A percentile compares a stretch with the other conserved stretches of the same genome.
These are phyloP conservation scores for Leptomonas pyrrhocoris DNA, from an alignment of 208 protist species.

Conservation along the genomic window DNA sequence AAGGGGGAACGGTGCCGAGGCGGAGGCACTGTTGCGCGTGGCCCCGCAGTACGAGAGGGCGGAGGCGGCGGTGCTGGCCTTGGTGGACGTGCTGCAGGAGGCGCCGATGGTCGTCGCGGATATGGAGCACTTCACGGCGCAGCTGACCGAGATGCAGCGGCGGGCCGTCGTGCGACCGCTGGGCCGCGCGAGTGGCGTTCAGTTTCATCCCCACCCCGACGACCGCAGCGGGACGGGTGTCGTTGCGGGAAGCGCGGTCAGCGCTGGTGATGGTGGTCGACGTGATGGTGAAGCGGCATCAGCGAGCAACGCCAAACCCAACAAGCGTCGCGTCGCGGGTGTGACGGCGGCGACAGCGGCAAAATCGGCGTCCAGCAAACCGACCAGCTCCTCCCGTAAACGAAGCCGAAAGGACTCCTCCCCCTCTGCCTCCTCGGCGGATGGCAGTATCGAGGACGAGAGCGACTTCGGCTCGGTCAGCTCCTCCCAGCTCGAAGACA, in stretches of 20 bases:
- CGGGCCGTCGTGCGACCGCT: constrained; percentile 6
- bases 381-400: constrained; percentile 1
- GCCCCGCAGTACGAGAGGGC: constrained; percentile 16
- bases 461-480: constrained; percentile 8
- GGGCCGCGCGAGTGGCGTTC: not conserved
- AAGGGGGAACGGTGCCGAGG: not conserved
- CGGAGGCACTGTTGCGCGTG: not conserved
- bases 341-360: not conserved
- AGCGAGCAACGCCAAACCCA: not conserved
- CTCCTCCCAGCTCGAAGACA: constrained; percentile 17
- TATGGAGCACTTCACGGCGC: constrained; percentile 5
- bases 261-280: too few species aligned
- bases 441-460: not conserved
- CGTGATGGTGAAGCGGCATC: not conserved
- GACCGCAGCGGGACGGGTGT: too few species aligned
- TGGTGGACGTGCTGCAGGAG: constrained; percentile 25
- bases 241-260: too few species aligned
- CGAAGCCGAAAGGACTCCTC: not conserved
- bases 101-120: constrained; percentile 26
- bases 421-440: not conserved
- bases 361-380: not conserved
- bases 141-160: constrained; percentile 20
- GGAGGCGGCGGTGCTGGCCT: constrained; percentile 20
- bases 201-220: not conserved
- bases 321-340: not conserved